These are phyloP conservation scores for Mycena filopes DNA, from an alignment of 768 basidiomycete genomes.

Conservation along the genomic window DNA sequence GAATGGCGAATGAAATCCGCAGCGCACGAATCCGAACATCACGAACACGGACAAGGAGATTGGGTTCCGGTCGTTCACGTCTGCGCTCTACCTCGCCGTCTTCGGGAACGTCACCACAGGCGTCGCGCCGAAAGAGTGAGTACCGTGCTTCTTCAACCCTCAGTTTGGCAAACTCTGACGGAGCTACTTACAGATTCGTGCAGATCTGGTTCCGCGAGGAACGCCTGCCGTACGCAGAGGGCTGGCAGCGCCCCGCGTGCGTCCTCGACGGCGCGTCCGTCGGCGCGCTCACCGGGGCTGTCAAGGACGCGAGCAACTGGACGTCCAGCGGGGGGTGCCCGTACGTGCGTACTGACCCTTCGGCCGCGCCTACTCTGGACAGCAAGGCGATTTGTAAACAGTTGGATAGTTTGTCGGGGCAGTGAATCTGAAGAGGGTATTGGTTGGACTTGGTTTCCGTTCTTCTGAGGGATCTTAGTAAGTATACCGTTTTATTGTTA, in stretches of 20 bases:
- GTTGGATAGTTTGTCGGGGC: constrained; percentile 24
- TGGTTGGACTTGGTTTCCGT: too few relatives aligned
- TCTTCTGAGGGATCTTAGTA: too few relatives aligned
- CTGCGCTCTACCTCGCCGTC: constrained; percentile 26
- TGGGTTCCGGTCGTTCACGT: constrained; percentile 25
- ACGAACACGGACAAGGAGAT: constrained; percentile 33
- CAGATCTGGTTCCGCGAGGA: constrained; percentile 35
- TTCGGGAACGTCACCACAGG: constrained; percentile 33
- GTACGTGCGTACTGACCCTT: constrained; percentile 21
- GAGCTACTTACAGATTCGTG: constrained; percentile 21
- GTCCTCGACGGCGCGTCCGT: constrained; percentile 20
- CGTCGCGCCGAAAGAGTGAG: constrained; percentile 27
- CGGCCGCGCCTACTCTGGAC: constrained; percentile 26
- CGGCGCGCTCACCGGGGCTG: constrained; percentile 17
- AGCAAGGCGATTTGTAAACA: constrained; percentile 30
- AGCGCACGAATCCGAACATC: constrained; percentile 31
- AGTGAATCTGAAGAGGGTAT: too few relatives aligned
- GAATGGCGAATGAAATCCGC: background rate
- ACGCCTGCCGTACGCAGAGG: constrained; percentile 30
- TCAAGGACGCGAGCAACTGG: constrained; percentile 28
- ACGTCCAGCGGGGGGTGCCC: constrained; percentile 30
- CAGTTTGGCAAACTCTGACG: background rate
- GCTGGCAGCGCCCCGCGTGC: constrained; percentile 21
- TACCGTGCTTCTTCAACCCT: background rate
- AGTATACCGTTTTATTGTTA: background rate